Base-by-base conservation (phyloP, 129 eudicot genomes). In the Tanacetum coccineum region DNA sequence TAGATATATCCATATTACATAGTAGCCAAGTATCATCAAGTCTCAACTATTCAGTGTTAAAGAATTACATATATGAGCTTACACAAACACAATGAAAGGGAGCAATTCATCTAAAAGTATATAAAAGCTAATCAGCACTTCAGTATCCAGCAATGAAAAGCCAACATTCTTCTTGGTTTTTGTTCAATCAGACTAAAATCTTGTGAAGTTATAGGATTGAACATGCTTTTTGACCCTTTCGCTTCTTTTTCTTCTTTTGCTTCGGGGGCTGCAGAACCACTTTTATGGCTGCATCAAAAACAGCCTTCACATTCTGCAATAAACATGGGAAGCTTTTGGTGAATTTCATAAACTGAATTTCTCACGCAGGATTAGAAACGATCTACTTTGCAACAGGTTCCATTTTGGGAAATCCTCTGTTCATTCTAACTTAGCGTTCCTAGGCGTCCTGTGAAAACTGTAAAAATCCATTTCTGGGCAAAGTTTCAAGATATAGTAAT, bases 181-280 rank as follows among this genome's bases (percentile, higher is more conserved):
- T 20, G 11, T 67, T 15, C 18, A 10, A 25, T 52, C 28, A 9
- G 30, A 62, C 11, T 49, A 20, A 21, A 13, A 30, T 21, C 70
- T 32, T 72, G 77, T 39, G 28, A 71, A 53, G 50, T 73, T 61
- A 83, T 70, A 79, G 53, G 22, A 83, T 90, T 12, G 85, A 62
- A 72, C 97, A 90, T 62, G 77, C 87, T 62, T 64, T 90, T 67
- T 82, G 91, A 45, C 85, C 84, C 91, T 82, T 90, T 73, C 85
- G 68, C 81, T 87, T 90, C 91, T 86, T 89, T 80, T 64, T 86
- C 91, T 82, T 89, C 86, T 74, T 87, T 64, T 84, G 95, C 85
- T 90, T 90, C 1, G 95, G 95, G 36, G 97, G 95, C 72, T 90
- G 91, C 51, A 90, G 78, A 66, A 90, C 97, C 70, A 90, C 87